These are phyloP conservation scores for Phytophthora pini DNA, from an alignment of 352 stramenopile species.

Conservation along the genomic window DNA sequence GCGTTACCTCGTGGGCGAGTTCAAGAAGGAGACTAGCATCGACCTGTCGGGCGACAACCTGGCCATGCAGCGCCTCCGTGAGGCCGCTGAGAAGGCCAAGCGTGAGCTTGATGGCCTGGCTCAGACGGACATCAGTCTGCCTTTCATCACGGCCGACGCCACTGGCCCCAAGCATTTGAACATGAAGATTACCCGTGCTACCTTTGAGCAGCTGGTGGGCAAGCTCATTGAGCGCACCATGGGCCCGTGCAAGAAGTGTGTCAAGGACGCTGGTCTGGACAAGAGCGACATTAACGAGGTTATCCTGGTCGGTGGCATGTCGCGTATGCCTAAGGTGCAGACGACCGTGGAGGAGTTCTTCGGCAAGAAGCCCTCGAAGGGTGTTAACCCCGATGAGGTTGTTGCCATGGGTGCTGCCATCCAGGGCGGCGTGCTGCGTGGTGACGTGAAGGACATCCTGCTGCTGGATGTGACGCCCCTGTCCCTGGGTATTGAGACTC, in stretches of 20 bases:
- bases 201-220: conserved; percentile 96
- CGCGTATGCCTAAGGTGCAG: conserved; percentile 99
- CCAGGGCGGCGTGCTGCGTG: conserved; percentile 95
- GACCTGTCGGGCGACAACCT: conserved; percentile 95
- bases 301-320: conserved; percentile 98
- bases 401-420: conserved; percentile 98
- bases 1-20: conserved; percentile 93
- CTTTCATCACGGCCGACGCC: conserved; percentile 98
- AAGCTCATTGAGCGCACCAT: conserved; percentile 95
- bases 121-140: conserved; percentile 96
- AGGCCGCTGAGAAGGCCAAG: conserved; percentile 96
- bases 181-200: conserved; percentile 93
- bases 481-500: conserved; percentile 98
- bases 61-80: conserved; percentile 96
- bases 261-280: conserved; percentile 86
- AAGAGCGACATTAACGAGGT: conserved; percentile 98
- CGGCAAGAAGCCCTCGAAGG: conserved; percentile 94
- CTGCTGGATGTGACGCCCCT: conserved; percentile 98
- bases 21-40: conserved; percentile 97
- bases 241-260: conserved; percentile 93
- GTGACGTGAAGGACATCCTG: conserved; percentile 98
- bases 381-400: conserved; percentile 99
- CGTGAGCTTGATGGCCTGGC: conserved; percentile 96
- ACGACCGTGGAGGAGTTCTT: conserved; percentile 97
- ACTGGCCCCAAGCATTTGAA: conserved; percentile 98